Evolutionary conservation across 106 monocot genomes (phyloP), one percentile per base, ranked within the genome.

Genomic region (Phalaenopsis aphrodite): DNA sequence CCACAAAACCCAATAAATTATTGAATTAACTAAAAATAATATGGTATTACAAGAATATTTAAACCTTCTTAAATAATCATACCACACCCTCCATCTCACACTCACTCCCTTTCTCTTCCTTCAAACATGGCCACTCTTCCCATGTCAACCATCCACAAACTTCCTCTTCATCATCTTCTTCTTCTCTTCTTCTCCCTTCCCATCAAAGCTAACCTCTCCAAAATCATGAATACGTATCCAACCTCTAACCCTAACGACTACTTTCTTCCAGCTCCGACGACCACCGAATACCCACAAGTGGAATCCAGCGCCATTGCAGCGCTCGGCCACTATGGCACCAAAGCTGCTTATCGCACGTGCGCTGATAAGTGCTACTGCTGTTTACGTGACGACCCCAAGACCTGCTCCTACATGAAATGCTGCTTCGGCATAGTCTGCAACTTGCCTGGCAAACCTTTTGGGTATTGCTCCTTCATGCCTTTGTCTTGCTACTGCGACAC

Each of bases 341-440:
- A 1, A 4, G 5, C 61, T 5, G 91, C 94, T 8, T 94, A 87
- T 80, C 86, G 84, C 82, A 82, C 87, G 39, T 94, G 94, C 85
- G 76, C 73, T 4, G 2, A 8, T 56, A 36, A 78, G 0, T 94
- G 94, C 86, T 52, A 49, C 46, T 94, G 94, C 81, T 94, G 91
- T 78, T 78, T 78, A 1, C 83, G 56, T 10, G 79, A 58, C 7
- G 74, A 88, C 61, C 45, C 88, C 11, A 85, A 8, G 72, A 84
- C 78, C 42, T 92, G 94, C 81, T 78, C 84, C 49, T n/a, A 39
- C 18, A 90, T 85, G 86, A 66, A 83, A 7, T 95, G 92, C 84
- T 95, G 94, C 84, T 95, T 80, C 72, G 84, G 87, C 85, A 95
- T 95, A 77, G 85, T 73, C 79, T 95, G 94, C 80, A 78, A 92